These are phyloP conservation scores for Cyclospora cayetanensis DNA, from an alignment of 169 alveolate species.

Conservation along the genomic window DNA sequence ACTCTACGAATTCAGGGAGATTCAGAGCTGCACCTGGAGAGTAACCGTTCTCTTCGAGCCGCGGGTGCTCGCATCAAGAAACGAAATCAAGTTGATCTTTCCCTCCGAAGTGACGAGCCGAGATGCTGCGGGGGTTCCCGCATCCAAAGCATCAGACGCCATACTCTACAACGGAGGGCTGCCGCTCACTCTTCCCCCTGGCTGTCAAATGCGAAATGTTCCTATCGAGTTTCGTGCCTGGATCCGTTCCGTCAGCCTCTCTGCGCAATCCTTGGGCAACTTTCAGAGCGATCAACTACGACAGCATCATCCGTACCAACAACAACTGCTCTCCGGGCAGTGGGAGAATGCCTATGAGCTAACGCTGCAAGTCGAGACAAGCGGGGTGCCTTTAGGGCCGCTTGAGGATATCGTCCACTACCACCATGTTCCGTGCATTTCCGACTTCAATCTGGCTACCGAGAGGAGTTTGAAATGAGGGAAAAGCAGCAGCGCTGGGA, in stretches of 20 bases:
- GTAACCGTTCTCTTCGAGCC: background rate
- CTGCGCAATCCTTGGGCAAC: too few relatives aligned
- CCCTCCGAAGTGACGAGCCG: background rate
- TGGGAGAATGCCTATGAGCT: background rate
- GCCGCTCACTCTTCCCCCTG: constrained; percentile 23
- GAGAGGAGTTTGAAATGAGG: background rate
- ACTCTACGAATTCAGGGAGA: background rate
- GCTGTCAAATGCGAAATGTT: background rate
- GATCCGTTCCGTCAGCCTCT: background rate
- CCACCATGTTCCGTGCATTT: background rate
- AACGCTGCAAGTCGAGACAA: background rate
- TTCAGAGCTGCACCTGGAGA: background rate
- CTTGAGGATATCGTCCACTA: background rate
- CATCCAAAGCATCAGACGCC: background rate
- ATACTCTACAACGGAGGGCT: background rate
- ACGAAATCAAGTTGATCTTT: background rate
- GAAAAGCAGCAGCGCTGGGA: background rate
- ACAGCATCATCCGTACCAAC: background rate
- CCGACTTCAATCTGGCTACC: background rate
- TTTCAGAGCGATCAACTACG: background rate
- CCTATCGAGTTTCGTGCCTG: background rate
- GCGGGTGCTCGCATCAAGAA: background rate
- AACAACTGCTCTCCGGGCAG: constrained; percentile 10
- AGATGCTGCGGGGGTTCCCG: background rate
- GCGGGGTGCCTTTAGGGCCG: background rate